These are phyloP conservation scores for Capsicum baccatum DNA, from an alignment of 257 asterid genomes.

Conservation along the genomic window DNA sequence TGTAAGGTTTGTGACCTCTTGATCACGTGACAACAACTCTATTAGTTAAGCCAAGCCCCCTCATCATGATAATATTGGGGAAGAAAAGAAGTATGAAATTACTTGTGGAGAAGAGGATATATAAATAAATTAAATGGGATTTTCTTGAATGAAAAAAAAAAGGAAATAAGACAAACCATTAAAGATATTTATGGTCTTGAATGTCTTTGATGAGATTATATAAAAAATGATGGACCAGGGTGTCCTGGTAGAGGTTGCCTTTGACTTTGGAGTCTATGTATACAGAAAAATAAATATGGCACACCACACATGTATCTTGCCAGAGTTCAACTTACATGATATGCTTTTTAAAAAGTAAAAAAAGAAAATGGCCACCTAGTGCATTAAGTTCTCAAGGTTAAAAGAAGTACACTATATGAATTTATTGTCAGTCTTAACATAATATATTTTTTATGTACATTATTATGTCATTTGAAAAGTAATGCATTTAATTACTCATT, in stretches of 20 bases:
- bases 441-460: too few species aligned
- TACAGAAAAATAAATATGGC: background rate
- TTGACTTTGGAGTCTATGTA: constrained; percentile 36
- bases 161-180: background rate
- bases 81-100: background rate
- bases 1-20: too few species aligned
- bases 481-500: too few species aligned
- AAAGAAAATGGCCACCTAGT: too few species aligned
- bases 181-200: constrained; percentile 32
- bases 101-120: background rate
- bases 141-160: background rate
- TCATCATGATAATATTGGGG: constrained; percentile 10
- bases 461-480: too few species aligned
- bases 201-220: constrained; percentile 22
- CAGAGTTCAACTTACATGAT: background rate
- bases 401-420: too few species aligned
- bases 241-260: constrained; percentile 38
- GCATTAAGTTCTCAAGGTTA: too few species aligned
- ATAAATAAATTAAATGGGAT: background rate
- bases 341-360: too few species aligned
- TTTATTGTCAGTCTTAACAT: too few species aligned
- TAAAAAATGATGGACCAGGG: constrained; percentile 29
- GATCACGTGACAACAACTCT: too few species aligned
- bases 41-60: too few species aligned
- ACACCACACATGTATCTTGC: too few species aligned